These are phyloP conservation scores for Aspergillus novofumigatus DNA, from an alignment of 2,329 filamentous ascomycete species.

Conservation along the genomic window DNA sequence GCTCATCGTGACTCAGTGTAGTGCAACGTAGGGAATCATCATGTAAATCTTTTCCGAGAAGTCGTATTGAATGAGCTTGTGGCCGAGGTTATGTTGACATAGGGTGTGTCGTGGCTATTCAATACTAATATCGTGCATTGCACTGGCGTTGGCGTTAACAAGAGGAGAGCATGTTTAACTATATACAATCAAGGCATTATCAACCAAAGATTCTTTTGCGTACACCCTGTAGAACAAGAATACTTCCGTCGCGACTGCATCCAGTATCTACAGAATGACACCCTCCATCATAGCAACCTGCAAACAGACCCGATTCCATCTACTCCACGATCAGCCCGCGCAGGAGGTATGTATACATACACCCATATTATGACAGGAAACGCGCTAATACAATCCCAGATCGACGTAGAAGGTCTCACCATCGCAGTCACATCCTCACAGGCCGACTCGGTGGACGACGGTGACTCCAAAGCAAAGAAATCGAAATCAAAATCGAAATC, in stretches of 20 bases:
- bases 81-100: background rate
- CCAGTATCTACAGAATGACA: constrained; percentile 4
- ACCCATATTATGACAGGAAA: too few relatives aligned
- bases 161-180: background rate
- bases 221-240: too few relatives aligned
- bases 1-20: constrained; percentile 4
- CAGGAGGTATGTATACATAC: constrained; percentile 44
- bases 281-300: constrained; percentile 55
- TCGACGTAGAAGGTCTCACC: constrained; percentile 69
- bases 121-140: background rate
- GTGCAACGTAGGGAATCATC: background rate
- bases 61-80: background rate
- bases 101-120: background rate
- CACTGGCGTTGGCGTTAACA: too few relatives aligned
- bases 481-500: constrained; percentile 52
- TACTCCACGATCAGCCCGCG: constrained; percentile 52
- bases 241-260: background rate
- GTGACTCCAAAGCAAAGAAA: constrained; percentile 35
- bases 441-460: constrained; percentile 7
- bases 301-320: constrained; percentile 64
- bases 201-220: too few relatives aligned
- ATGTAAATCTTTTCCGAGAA: background rate
- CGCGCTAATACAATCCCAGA: too few relatives aligned
- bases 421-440: constrained; percentile 54
- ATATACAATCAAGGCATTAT: background rate